Evolutionary conservation across 306 rosid genomes (phyloP).

Genomic region (Hylodesmum podocarpum): DNA sequence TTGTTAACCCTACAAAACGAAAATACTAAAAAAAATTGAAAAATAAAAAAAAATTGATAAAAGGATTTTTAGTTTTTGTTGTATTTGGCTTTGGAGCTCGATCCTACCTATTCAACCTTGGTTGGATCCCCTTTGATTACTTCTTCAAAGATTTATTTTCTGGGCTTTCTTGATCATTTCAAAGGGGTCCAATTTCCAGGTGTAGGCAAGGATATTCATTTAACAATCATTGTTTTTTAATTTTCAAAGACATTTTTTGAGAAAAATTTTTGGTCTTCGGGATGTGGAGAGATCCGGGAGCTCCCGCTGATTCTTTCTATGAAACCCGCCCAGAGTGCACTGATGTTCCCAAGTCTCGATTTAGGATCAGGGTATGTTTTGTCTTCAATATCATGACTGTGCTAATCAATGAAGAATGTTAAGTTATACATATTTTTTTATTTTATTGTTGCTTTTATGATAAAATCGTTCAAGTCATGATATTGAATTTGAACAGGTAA

Average conservation of each 20-base stretch:
- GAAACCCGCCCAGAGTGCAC: conserved; percentile 92
- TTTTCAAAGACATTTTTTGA: neutral
- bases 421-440: neutral
- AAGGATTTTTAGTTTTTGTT: neutral
- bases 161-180: conserved; percentile 45
- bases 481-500: neutral
- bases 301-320: conserved; percentile 91
- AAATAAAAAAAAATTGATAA: neutral
- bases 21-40: conserved; percentile 10
- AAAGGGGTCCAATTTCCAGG: conserved; percentile 46
- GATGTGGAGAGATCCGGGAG: conserved; percentile 91
- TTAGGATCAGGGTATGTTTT: conserved; percentile 76
- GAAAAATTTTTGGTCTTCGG: conserved; percentile 39
- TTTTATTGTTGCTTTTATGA: neutral
- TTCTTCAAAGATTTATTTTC: conserved; percentile 30
- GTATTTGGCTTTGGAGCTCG: conserved; percentile 30
- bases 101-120: conserved; percentile 40
- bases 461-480: neutral
- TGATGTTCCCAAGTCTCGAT: conserved; percentile 81
- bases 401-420: neutral
- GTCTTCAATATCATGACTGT: neutral
- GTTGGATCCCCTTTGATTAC: conserved; percentile 52
- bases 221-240: neutral
- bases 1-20: conserved; percentile 25
- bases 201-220: conserved; percentile 10